Evolutionary conservation across 768 basidiomycete species (phyloP), one percentile per base, ranked within the genome.

Genomic region (Strobilomyces dryophilus): DNA sequence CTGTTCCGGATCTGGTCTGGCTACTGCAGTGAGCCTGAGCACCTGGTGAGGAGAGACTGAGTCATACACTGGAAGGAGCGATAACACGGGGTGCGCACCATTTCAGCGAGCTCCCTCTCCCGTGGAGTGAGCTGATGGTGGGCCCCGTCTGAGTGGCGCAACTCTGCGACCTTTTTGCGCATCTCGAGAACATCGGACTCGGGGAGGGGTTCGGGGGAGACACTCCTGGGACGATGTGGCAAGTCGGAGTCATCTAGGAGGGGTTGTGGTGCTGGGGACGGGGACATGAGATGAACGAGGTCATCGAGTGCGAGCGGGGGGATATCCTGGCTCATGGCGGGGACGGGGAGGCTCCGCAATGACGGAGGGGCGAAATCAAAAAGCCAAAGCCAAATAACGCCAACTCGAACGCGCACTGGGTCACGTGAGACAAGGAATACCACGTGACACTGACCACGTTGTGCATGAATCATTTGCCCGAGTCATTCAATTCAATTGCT

Each of bases 71-170:
- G 17, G 45, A 17, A 45, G 43, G 8, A 49, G 39, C 52, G 60
- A 62, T 55, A 45, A 57, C 18, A 18, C 21, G 42, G 31, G n/a
- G 14, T 41, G 58, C 76, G 48, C 61, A 86, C 85, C 80, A 85
- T 84, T 47, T 80, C 75, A 1, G 70, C 62, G 11, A 80, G 71
- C 63, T 86, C 85, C 45, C 67, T 75, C 67, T 84, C 82, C 47
- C 73, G 67, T 40, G 61, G 35, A 43, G 59, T 56, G 20, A 67
- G 53, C 31, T 68, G 69, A 31, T 55, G 31, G 17, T 63, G 55
- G 8, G 61, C 45, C n/a, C 62, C 47, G 31, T 63, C 61, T 2
- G 61, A 44, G 12, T 73, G 58, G 1, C 73, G 74, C 65, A 84
- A 72, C 54, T 81, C 73, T 3, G 67, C 58, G 10, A 80, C 71